Percentiles rank a stretch among this genome's conserved stretches.
These are phyloP conservation scores for Ceratocystis destructans DNA, from an alignment of 2,329 filamentous ascomycete genomes.

Conservation along the genomic window DNA sequence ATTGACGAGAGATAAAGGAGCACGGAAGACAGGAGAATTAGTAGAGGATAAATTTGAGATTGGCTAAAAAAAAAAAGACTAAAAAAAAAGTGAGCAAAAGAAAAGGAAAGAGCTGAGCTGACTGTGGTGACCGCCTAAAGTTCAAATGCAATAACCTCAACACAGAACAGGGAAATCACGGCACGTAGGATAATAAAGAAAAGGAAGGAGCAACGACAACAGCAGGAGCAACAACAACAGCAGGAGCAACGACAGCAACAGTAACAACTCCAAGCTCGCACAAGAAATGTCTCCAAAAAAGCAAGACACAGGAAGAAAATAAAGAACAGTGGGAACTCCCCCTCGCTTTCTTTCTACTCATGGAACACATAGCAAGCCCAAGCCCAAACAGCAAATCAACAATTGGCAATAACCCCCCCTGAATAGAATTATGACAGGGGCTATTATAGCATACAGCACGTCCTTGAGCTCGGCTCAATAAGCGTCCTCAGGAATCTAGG, in stretches of 20 bases:
- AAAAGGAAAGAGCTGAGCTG: not conserved
- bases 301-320: not conserved
- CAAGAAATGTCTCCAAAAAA: not conserved
- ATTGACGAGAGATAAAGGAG: not conserved
- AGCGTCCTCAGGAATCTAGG: not conserved
- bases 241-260: not conserved
- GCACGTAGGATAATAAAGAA: not conserved
- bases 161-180: not conserved
- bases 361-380: not conserved
- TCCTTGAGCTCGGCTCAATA: not conserved
- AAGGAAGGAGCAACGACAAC: not conserved
- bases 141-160: not conserved
- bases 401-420: not conserved
- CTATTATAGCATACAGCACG: not conserved
- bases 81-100: not conserved
- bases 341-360: not conserved
- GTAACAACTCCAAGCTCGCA: not conserved
- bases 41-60: not conserved
- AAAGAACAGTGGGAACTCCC: not conserved
- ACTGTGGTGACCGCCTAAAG: not conserved
- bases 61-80: not conserved
- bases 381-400: not conserved
- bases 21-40: not conserved
- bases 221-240: not conserved
- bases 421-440: not conserved